A percentile compares a stretch with the other conserved stretches of the same genome.
These are phyloP conservation scores for Pyrus betulifolia DNA, from an alignment of 306 rosid species.

Conservation along the genomic window DNA sequence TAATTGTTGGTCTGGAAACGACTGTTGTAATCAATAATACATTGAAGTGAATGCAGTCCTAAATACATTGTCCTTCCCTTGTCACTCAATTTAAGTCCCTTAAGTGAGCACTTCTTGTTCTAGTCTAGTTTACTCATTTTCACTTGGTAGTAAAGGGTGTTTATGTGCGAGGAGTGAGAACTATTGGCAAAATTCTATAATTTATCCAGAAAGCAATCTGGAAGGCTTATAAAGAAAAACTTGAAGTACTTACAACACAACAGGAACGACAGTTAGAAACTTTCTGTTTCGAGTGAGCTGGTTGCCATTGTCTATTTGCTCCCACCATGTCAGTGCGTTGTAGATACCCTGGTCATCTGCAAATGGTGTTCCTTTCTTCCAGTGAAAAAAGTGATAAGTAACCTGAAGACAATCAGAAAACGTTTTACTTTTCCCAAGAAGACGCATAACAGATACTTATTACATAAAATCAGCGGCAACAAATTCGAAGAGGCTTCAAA, in stretches of 20 bases:
- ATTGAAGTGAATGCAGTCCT: background rate
- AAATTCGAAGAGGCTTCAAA: background rate
- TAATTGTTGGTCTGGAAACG: background rate
- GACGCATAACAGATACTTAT: background rate
- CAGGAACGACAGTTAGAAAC: slow-evolving; percentile 35
- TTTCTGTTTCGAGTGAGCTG: slow-evolving; percentile 41
- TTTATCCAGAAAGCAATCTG: background rate
- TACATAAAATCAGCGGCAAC: background rate
- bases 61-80: background rate
- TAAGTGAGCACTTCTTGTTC: background rate
- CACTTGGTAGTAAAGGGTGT: background rate
- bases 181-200: background rate
- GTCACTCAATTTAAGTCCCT: background rate
- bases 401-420: slow-evolving; percentile 20
- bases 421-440: background rate
- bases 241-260: slow-evolving; percentile 27
- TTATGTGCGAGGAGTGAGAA: background rate
- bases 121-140: background rate
- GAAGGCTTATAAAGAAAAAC: background rate
- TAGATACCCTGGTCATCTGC: slow-evolving; percentile 44
- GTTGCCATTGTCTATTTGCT: slow-evolving; percentile 39
- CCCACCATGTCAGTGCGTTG: slow-evolving; percentile 44
- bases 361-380: slow-evolving; percentile 47
- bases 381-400: slow-evolving; percentile 36
- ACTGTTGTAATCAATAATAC: background rate